phyloP scores from a whole-genome alignment of 192 early-diverging fungal genomes.

The Lobosporangium transversale region DNA sequence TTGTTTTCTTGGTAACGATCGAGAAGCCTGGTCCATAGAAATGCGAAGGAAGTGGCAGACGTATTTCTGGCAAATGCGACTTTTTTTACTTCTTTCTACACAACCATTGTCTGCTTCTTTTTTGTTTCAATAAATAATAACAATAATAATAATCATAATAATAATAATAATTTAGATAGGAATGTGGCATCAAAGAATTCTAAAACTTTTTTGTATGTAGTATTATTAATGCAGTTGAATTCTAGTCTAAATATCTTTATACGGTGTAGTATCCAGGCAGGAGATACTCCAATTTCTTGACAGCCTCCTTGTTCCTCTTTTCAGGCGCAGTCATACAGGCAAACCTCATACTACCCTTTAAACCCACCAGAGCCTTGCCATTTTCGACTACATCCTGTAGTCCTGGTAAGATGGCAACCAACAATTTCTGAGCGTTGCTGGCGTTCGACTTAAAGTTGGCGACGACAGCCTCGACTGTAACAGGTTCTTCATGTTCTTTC shows the following conservation, averaged over 20 bases:
- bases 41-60: background rate
- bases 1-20: background rate
- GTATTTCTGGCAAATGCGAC: background rate
- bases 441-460: constrained; percentile 88
- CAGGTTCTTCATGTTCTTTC: constrained; percentile 81
- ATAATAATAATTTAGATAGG: background rate
- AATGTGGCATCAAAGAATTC: background rate
- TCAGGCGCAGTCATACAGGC: constrained; percentile 85
- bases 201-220: background rate
- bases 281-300: constrained; percentile 83
- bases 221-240: background rate
- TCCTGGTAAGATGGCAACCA: constrained; percentile 81
- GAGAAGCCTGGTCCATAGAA: background rate
- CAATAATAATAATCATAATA: background rate
- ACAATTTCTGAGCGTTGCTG: constrained; percentile 82
- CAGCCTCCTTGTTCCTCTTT: constrained; percentile 75
- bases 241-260: background rate
- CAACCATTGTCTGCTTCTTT: background rate
- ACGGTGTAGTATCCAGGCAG: constrained; percentile 80
- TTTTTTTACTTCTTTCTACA: background rate
- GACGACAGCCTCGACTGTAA: constrained; percentile 88
- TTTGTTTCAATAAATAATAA: background rate
- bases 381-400: constrained; percentile 69
- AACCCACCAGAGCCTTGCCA: constrained; percentile 63
- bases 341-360: constrained; percentile 86